These are phyloP conservation scores for Plectranthus barbatus DNA, from an alignment of 257 asterid species.

Conservation along the genomic window DNA sequence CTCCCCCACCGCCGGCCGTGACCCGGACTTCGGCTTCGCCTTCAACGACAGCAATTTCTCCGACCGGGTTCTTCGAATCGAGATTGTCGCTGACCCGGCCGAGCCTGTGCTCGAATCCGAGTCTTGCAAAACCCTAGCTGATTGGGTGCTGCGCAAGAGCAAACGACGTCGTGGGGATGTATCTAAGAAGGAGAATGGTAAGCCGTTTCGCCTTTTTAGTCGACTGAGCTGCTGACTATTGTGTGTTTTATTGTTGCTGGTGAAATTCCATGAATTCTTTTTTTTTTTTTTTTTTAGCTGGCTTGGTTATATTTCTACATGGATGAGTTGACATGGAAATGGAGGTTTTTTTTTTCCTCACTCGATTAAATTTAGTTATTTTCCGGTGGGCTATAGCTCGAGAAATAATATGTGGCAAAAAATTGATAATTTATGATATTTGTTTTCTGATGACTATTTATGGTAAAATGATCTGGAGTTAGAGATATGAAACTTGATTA, in stretches of 20 bases:
- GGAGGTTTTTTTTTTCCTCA: neutral
- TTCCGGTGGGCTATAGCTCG: neutral
- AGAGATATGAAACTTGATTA: neutral
- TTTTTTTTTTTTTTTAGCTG: no score
- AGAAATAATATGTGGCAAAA: neutral
- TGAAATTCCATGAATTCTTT: neutral
- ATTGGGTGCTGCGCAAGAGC: conserved; percentile 68
- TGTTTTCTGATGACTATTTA: neutral
- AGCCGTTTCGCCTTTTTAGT: conserved; percentile 13
- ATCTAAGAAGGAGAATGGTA: conserved; percentile 39
- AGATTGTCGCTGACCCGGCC: conserved; percentile 51
- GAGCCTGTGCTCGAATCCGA: conserved; percentile 32
- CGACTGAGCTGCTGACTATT: neutral
- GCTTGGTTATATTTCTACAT: no score
- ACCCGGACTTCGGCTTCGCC: conserved; percentile 81
- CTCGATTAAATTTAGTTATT: neutral
- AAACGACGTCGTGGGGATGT: conserved; percentile 69
- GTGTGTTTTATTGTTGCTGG: conserved; percentile 1
- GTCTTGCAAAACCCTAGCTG: conserved; percentile 52
- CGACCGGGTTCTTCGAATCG: conserved; percentile 74
- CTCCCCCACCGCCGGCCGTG: conserved; percentile 41
- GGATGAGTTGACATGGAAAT: neutral
- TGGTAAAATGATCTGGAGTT: neutral
- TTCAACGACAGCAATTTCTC: conserved; percentile 85
- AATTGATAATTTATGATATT: neutral